phyloP scores from a whole-genome alignment of 495 filamentous ascomycete species.

The Amniculicola lignicola region DNA sequence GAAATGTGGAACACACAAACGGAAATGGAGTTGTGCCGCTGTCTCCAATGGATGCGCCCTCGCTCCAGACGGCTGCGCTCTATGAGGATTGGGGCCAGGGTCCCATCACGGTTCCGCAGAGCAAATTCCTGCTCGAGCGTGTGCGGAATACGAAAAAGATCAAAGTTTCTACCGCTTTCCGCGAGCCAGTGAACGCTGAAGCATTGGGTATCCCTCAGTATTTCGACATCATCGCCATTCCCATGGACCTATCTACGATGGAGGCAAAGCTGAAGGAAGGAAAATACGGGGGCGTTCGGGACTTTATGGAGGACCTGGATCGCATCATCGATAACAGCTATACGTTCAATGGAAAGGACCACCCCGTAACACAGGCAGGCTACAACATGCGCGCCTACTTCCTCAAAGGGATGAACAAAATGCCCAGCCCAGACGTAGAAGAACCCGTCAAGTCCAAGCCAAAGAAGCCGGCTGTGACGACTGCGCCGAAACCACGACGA shows the following conservation, averaged over 20 bases:
- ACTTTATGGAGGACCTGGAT: slow-evolving; percentile 66
- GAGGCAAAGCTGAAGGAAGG: slow-evolving; percentile 72
- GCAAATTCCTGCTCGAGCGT: slow-evolving; percentile 52
- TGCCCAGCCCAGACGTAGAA: slow-evolving; percentile 47
- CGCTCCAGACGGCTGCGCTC: slow-evolving; percentile 19
- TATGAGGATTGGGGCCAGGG: slow-evolving; percentile 27
- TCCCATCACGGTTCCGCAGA: slow-evolving; percentile 55
- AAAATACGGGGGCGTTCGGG: slow-evolving; percentile 61
- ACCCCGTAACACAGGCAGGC: slow-evolving; percentile 65
- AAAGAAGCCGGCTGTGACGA: slow-evolving; percentile 49
- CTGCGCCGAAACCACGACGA: slow-evolving; percentile 30
- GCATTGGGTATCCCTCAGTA: slow-evolving; percentile 71
- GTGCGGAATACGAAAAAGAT: slow-evolving; percentile 77
- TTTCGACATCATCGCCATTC: slow-evolving; percentile 62
- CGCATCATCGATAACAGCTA: slow-evolving; percentile 72
- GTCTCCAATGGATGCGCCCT: slow-evolving; percentile 9
- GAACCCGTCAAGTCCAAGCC: slow-evolving; percentile 55
- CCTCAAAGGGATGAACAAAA: slow-evolving; percentile 54
- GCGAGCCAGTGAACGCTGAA: slow-evolving; percentile 67
- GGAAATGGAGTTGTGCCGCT: background rate
- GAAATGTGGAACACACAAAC: slow-evolving; percentile 16
- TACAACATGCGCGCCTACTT: slow-evolving; percentile 60
- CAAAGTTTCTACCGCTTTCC: slow-evolving; percentile 68
- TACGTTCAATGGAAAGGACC: slow-evolving; percentile 75
- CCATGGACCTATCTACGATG: slow-evolving; percentile 80